A percentile compares a stretch with the other conserved stretches of the same genome.
Evolutionary conservation across 2,329 filamentous ascomycete genomes (phyloP).

Genomic region (Ustulina deusta): DNA sequence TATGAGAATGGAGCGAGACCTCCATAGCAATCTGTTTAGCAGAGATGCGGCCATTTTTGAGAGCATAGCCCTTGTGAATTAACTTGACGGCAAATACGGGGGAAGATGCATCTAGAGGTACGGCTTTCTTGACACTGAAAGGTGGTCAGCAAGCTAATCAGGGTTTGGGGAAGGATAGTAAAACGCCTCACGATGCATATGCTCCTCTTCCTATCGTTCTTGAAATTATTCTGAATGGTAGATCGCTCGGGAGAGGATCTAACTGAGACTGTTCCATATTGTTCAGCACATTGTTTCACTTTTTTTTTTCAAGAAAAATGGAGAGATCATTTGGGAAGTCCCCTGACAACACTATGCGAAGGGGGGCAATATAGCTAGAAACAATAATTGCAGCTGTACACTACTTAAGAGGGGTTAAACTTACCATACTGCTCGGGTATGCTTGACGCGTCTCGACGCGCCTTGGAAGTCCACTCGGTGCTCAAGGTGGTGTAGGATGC

Average conservation of each 20-base stretch:
- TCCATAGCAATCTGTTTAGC: constrained; percentile 93
- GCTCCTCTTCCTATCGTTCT: constrained; percentile 97
- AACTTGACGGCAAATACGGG: constrained; percentile 98
- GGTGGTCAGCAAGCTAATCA: constrained; percentile 34
- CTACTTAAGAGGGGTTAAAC: constrained; percentile 27
- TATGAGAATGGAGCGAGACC: constrained; percentile 87
- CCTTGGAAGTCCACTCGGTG: constrained; percentile 6
- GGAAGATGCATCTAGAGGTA: constrained; percentile 73
- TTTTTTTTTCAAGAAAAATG: background rate
- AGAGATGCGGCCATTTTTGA: constrained; percentile 87
- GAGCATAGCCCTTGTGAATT: constrained; percentile 96
- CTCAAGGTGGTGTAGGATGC: background rate
- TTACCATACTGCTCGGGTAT: constrained; percentile 35
- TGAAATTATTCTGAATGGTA: constrained; percentile 94
- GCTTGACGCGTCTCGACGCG: constrained; percentile 35
- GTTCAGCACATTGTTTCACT: constrained; percentile 41
- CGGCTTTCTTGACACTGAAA: constrained; percentile 89
- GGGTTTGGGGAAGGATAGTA: constrained; percentile 24
- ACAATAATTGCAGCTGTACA: background rate
- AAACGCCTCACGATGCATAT: constrained; percentile 84
- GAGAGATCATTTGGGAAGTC: background rate
- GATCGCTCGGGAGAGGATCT: constrained; percentile 83
- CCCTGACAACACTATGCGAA: background rate
- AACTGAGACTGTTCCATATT: constrained; percentile 82
- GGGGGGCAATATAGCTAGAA: background rate